phyloP scores from a whole-genome alignment of 345 rosid genomes.

The Sisymbrium irio region DNA sequence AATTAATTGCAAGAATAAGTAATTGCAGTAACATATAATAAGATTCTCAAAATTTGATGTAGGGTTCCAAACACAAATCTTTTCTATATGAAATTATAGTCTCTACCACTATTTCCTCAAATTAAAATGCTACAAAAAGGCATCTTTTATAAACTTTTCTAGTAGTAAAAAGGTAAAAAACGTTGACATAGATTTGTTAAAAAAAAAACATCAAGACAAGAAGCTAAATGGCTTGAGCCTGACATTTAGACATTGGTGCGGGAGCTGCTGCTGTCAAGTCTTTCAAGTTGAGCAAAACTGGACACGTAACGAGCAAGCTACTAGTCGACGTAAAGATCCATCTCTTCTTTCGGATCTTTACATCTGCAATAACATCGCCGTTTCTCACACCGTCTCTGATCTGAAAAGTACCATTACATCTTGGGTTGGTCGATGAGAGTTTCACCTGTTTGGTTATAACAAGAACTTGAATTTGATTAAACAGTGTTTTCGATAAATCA shows the following conservation, averaged over 20 bases:
- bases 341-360: not conserved
- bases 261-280: slow-evolving; percentile 8
- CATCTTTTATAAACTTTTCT: not conserved
- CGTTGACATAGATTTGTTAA: not conserved
- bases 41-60: not conserved
- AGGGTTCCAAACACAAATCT: not conserved
- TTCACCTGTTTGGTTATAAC: slow-evolving; percentile 4
- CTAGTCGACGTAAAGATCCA: not conserved
- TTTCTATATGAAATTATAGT: not conserved
- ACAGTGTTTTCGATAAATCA: not conserved
- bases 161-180: too few species aligned
- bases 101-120: not conserved
- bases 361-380: not conserved
- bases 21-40: too few species aligned
- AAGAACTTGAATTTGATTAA: not conserved
- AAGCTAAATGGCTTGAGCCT: not conserved
- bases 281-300: slow-evolving; percentile 12
- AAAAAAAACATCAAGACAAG: not conserved
- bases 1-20: too few species aligned
- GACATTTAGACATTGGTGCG: slow-evolving; percentile 2
- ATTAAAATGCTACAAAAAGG: not conserved
- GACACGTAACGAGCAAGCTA: slow-evolving; percentile 7
- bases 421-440: slow-evolving; percentile 16
- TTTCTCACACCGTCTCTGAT: not conserved
- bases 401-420: not conserved